These are phyloP conservation scores for Phyllosticta citriasiana DNA, from an alignment of 2,329 filamentous ascomycete genomes.

Conservation along the genomic window DNA sequence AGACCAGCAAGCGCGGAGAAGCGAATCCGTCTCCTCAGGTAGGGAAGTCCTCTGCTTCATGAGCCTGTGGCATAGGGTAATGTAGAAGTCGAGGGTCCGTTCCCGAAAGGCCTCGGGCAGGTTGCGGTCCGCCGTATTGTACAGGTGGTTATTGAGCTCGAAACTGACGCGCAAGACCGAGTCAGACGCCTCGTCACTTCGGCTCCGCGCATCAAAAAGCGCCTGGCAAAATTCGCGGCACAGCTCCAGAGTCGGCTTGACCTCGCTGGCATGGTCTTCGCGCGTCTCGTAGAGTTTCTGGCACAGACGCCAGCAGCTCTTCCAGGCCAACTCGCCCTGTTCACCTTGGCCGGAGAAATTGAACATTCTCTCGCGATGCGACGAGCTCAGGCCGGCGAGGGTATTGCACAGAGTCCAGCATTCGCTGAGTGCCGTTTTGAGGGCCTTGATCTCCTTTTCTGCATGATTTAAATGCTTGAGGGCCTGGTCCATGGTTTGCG, in stretches of 20 bases:
- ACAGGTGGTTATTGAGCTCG: constrained; percentile 90
- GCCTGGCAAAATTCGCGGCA: constrained; percentile 89
- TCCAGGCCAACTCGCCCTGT: constrained; percentile 82
- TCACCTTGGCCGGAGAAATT: constrained; percentile 63
- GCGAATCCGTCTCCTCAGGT: constrained; percentile 70
- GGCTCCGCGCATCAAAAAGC: constrained; percentile 74
- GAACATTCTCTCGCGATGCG: constrained; percentile 71
- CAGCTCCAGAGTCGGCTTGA: constrained; percentile 68
- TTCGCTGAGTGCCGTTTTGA: constrained; percentile 71
- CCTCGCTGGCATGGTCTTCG: constrained; percentile 59
- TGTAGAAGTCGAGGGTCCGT: constrained; percentile 85
- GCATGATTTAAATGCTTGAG: constrained; percentile 49
- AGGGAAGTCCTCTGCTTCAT: constrained; percentile 85
- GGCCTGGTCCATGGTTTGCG: constrained; percentile 38
- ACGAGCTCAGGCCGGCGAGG: constrained; percentile 71
- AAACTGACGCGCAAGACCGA: constrained; percentile 87
- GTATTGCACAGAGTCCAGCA: constrained; percentile 95
- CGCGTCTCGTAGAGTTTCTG: constrained; percentile 77
- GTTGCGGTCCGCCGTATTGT: constrained; percentile 78
- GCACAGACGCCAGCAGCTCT: constrained; percentile 86
- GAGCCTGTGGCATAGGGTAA: constrained; percentile 85
- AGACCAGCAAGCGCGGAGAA: constrained; percentile 80
- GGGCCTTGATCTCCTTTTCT: constrained; percentile 53
- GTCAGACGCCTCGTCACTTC: constrained; percentile 69
- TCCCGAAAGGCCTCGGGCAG: constrained; percentile 82